Evolutionary conservation across 1,284 basidiomycete species (phyloP).

Genomic region (Puccinia coronata): DNA sequence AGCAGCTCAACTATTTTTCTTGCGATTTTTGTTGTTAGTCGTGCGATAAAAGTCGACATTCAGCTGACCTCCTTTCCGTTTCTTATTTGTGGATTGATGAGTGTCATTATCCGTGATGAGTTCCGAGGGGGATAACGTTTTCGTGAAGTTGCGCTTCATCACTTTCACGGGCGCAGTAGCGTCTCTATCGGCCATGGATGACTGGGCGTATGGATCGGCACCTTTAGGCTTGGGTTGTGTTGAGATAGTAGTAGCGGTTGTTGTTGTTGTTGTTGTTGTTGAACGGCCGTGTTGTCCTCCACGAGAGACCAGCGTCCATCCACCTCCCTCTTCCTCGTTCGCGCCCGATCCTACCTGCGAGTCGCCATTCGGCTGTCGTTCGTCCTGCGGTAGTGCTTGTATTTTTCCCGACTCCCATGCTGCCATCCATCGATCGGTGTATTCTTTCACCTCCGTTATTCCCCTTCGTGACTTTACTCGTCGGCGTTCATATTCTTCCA

Average conservation of each 20-base stretch:
- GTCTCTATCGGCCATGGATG: constrained; percentile 43
- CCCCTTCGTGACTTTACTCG: neutral
- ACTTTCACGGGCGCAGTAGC: constrained; percentile 35
- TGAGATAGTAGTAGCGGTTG: constrained; percentile 17
- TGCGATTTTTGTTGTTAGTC: neutral
- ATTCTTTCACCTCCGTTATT: neutral
- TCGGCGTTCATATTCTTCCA: neutral
- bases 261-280: neutral
- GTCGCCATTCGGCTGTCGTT: neutral
- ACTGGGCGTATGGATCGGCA: constrained; percentile 47
- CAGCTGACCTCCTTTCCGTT: constrained; percentile 8
- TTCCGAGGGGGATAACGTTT: constrained; percentile 29
- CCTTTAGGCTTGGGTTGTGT: constrained; percentile 23
- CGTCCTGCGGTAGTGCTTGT: neutral
- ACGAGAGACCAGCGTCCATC: constrained; percentile 28
- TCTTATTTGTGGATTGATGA: neutral
- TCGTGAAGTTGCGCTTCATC: constrained; percentile 34
- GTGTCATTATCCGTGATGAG: neutral
- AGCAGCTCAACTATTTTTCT: neutral
- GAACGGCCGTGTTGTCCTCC: constrained; percentile 48
- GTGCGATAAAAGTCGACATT: constrained; percentile 1
- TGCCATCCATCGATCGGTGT: constrained; percentile 38
- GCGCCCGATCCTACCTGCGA: neutral
- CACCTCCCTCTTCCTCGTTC: constrained; percentile 20
- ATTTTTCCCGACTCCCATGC: neutral